Evolutionary conservation across 345 rosid genomes (phyloP).

Genomic region (Murraya koenigii): DNA sequence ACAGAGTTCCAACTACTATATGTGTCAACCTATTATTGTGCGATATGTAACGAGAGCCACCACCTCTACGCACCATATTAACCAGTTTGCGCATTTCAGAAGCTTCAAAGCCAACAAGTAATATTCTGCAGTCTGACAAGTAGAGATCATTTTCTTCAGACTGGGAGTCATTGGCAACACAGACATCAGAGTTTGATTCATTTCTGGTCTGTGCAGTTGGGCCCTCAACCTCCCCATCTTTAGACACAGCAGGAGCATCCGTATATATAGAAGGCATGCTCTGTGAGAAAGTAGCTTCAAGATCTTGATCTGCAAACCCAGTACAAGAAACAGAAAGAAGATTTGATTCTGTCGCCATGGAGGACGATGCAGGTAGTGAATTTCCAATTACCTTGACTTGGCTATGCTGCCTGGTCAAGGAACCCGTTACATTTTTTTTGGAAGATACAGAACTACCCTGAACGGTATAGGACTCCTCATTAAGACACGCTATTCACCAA

Average conservation of each 20-base stretch:
- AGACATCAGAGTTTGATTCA: conserved; percentile 46
- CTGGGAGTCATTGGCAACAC: conserved; percentile 76
- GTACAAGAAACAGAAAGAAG: conserved; percentile 34
- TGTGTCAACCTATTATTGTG: conserved; percentile 78
- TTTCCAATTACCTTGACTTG: conserved; percentile 43
- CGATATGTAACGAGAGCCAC: conserved; percentile 72
- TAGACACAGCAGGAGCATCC: conserved; percentile 39
- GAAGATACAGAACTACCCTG: conserved; percentile 43
- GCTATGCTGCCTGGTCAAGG: conserved; percentile 40
- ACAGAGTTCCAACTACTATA: conserved; percentile 76
- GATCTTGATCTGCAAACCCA: conserved; percentile 54
- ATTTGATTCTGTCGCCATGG: conserved; percentile 44
- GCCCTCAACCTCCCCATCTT: conserved; percentile 41
- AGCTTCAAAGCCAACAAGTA: conserved; percentile 82
- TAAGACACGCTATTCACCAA: conserved; percentile 77
- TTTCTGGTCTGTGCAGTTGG: conserved; percentile 31
- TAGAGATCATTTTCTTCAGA: conserved; percentile 79
- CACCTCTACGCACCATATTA: conserved; percentile 73
- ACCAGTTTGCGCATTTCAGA: conserved; percentile 77
- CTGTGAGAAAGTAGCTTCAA: conserved; percentile 79
- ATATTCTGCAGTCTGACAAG: conserved; percentile 82
- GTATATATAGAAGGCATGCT: conserved; percentile 46
- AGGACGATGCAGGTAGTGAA: conserved; percentile 32
- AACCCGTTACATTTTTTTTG: conserved; percentile 35
- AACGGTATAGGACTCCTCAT: conserved; percentile 85